Evolutionary conservation across 345 rosid species (phyloP).

Genomic region (Hypericum androsaemum): DNA sequence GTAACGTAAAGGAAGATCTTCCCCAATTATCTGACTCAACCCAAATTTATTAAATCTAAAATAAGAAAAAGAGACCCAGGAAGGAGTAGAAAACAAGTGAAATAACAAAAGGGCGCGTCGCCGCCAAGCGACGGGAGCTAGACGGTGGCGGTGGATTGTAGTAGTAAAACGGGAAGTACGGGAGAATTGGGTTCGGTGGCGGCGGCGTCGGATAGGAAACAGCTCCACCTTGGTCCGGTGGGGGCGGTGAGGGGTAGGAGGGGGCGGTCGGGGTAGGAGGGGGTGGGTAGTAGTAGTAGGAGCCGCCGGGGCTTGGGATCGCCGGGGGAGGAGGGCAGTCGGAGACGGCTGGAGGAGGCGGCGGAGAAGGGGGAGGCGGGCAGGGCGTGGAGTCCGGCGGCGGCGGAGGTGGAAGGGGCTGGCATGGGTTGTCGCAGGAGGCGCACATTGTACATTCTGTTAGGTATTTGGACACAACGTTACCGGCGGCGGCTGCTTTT

Average conservation of each 20-base stretch:
- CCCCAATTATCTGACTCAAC: too few species aligned
- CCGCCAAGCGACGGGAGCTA: background rate
- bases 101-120: background rate
- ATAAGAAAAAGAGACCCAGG: too few species aligned
- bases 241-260: constrained; percentile 16
- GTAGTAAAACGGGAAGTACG: constrained; percentile 19
- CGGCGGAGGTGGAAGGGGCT: constrained; percentile 21
- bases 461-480: constrained; percentile 19
- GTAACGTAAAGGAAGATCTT: too few species aligned
- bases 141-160: constrained; percentile 16
- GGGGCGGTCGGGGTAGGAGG: constrained; percentile 5
- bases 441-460: constrained; percentile 27
- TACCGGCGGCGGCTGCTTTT: too few species aligned
- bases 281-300: constrained; percentile 10
- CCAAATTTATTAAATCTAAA: too few species aligned
- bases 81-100: constrained; percentile 3
- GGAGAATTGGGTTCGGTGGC: constrained; percentile 20
- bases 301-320: constrained; percentile 2
- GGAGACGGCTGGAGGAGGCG: constrained; percentile 10
- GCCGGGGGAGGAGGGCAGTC: constrained; percentile 20
- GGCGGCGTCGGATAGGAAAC: constrained; percentile 16
- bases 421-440: constrained; percentile 29
- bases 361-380: constrained; percentile 30
- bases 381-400: constrained; percentile 16
- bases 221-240: constrained; percentile 10